phyloP scores from a whole-genome alignment of 129 eudicot genomes.

The Smallanthus sonchifolius region DNA sequence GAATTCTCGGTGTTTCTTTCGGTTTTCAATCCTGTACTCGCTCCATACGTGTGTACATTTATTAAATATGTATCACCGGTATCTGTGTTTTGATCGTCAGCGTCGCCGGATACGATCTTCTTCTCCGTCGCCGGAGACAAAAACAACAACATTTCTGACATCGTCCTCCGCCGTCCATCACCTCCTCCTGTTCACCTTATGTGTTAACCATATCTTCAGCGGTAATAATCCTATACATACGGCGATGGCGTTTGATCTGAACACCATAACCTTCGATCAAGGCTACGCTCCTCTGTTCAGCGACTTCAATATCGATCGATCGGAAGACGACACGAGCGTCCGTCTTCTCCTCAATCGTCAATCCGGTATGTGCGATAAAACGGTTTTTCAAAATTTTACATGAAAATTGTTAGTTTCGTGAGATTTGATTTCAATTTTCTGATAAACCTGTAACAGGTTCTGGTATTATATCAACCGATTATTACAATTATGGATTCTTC shows the following conservation, averaged over 20 bases:
- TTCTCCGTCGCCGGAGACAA: constrained; percentile 14
- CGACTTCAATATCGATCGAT: constrained; percentile 71
- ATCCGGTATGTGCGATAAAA: constrained; percentile 44
- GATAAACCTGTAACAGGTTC: constrained; percentile 46
- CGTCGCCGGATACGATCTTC: constrained; percentile 25
- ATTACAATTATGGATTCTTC: constrained; percentile 87
- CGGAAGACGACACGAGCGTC: constrained; percentile 55
- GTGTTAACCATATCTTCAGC: constrained; percentile 7
- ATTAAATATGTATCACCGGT: constrained; percentile 18
- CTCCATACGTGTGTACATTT: not conserved
- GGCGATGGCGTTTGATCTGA: constrained; percentile 44
- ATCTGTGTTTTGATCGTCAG: not conserved
- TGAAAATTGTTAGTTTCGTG: not conserved
- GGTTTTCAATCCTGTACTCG: constrained; percentile 9
- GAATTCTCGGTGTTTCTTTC: constrained; percentile 18
- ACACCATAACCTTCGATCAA: constrained; percentile 55
- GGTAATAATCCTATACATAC: not conserved
- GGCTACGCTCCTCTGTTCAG: constrained; percentile 85
- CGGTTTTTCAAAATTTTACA: not conserved
- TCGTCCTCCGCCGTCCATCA: constrained; percentile 15
- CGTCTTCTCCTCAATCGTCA: constrained; percentile 84
- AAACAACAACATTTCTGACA: constrained; percentile 6
- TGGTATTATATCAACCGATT: constrained; percentile 81
- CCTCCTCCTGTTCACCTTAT: constrained; percentile 21
- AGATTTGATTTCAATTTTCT: constrained; percentile 8